Evolutionary conservation across 2,329 filamentous ascomycete species (phyloP).

Genomic region (Ascocoryne sarcoides): DNA sequence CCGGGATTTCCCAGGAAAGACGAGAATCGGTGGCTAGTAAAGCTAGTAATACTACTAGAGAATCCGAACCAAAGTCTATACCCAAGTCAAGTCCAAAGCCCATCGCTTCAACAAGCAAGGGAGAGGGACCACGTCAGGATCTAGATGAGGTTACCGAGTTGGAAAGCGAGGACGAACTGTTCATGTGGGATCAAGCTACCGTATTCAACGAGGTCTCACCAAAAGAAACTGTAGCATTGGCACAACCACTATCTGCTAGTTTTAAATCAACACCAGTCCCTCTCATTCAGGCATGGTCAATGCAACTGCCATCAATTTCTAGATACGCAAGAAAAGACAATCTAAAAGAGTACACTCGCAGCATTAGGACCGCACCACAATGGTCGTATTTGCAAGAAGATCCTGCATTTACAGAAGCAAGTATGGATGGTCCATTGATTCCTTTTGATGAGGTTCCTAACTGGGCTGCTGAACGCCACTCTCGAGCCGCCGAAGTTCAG

Average conservation of each 20-base stretch:
- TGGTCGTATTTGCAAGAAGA: constrained; percentile 36
- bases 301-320: constrained; percentile 33
- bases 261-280: constrained; percentile 39
- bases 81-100: no score
- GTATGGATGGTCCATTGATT: constrained; percentile 17
- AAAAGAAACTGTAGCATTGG: constrained; percentile 38
- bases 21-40: no score
- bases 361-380: constrained; percentile 33
- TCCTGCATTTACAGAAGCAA: constrained; percentile 33
- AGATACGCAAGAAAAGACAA: constrained; percentile 37
- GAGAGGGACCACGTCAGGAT: no score
- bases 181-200: constrained; percentile 29
- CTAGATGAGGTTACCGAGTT: no score
- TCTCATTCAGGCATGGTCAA: constrained; percentile 23
- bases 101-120: no score
- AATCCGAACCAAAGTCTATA: no score
- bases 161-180: no score
- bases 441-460: constrained; percentile 18
- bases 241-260: constrained; percentile 35
- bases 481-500: background rate
- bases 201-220: constrained; percentile 31
- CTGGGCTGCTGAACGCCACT: constrained; percentile 20
- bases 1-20: no score
- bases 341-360: constrained; percentile 34
- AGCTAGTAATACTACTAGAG: no score